Evolutionary conservation across 352 stramenopile genomes (phyloP), one percentile per base, ranked within the genome.

Genomic region (Phytophthora foliorum): DNA sequence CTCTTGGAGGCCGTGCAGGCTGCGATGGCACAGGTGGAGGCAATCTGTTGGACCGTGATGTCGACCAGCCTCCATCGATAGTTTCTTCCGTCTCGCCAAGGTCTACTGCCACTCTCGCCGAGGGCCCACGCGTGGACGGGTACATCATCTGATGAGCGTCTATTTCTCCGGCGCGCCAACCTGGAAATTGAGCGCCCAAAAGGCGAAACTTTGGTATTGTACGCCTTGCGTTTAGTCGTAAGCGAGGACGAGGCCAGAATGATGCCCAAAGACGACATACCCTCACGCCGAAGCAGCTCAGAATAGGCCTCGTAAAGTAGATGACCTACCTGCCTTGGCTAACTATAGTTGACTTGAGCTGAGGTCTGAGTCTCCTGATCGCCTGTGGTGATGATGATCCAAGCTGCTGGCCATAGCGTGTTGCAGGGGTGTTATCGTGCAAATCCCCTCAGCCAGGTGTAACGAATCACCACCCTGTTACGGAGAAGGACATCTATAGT

Each of bases 31-130:
- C 34, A 14, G 24, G 22, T 24, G 46, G 29, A 44, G 58, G 59
- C 16, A 58, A 59, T 24, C 38, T 14, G 32, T 49, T 57, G 1
- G 61, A 55, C 10, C 36, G 32, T 17, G 21, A 27, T 1, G 64
- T 61, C 27, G 29, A 32, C 67, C 67, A 72, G 14, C 24, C 45
- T 31, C 63, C 61, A 17, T 57, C 46, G 22, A 54, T 3, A 39
- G 39, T 52, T 31, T 10, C 59, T 21, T 75, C 67, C 6, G 67
- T 75, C 67, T 75, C 54, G 14, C 67, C 67, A 14, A 71, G 62
- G 32, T 75, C 67, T 0, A 72, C 67, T 1, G 55, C 67, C 13
- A 75, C 62, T n/a, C 67, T 66, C 4, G 62, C 66, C 56, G 67
- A 72, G 49, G 67, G 62, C 2, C 62, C 50, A 42, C 50, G 61